phyloP scores from a whole-genome alignment of 1,284 basidiomycete genomes.

The Ustilago sp. region DNA sequence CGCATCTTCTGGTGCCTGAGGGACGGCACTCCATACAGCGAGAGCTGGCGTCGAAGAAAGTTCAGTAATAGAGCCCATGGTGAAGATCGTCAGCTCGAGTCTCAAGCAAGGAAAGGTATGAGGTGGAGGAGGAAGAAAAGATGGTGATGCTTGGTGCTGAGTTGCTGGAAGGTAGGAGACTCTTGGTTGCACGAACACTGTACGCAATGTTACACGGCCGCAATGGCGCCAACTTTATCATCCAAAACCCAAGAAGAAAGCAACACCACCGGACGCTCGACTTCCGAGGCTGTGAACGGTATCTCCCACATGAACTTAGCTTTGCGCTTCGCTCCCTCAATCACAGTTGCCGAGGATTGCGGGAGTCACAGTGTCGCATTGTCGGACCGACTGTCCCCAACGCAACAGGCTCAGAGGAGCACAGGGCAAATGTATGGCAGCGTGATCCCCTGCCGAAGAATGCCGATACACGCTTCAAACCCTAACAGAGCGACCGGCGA shows the following conservation, averaged over 20 bases:
- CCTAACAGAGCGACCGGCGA: slow-evolving; percentile 16
- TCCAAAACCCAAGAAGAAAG: slow-evolving; percentile 9
- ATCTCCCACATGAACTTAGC: slow-evolving; percentile 3
- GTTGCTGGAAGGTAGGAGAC: background rate
- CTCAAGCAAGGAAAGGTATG: background rate
- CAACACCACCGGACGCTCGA: background rate
- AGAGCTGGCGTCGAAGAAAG: slow-evolving; percentile 33
- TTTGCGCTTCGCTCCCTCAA: background rate
- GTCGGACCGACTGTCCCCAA: background rate
- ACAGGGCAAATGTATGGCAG: slow-evolving; percentile 13
- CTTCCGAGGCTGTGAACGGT: background rate
- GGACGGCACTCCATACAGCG: slow-evolving; percentile 54
- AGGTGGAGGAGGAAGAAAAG: background rate
- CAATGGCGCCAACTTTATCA: slow-evolving; percentile 1
- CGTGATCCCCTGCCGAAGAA: slow-evolving; percentile 44
- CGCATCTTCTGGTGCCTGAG: slow-evolving; percentile 62
- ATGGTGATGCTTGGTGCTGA: background rate
- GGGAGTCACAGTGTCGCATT: slow-evolving; percentile 12
- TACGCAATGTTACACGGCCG: background rate
- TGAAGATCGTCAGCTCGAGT: slow-evolving; percentile 26
- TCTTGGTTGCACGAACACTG: background rate
- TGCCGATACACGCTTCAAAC: slow-evolving; percentile 31
- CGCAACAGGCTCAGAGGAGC: background rate
- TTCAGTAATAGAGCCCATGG: slow-evolving; percentile 38
- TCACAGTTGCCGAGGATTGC: background rate